Base-by-base conservation (phyloP, 345 rosid genomes). In the Microcos paniculata region DNA sequence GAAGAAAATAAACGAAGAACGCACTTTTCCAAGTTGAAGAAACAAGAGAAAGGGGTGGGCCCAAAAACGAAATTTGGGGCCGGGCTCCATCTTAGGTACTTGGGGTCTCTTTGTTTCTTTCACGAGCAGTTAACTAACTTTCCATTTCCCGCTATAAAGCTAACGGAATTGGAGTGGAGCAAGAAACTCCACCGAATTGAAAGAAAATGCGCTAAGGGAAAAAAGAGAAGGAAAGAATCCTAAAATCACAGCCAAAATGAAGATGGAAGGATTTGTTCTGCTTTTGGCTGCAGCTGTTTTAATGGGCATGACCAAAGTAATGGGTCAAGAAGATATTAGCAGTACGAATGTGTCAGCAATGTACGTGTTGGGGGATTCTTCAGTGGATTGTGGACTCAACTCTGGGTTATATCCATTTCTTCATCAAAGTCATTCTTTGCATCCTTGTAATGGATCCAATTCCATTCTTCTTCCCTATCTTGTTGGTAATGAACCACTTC, bases 371-470 rank as follows among this genome's bases (percentile, higher is more conserved):
- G 94, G 94, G 1, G 94, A 90, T 75, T 90, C 94, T 66, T 88
- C 92, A 0, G 92, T 90, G 48, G 91, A 90, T 72, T 90, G 92
- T 61, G 92, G 92, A 49, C 84, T 80, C 28, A 90, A 88, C 80
- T 77, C 81, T 18, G 85, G 85, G 31, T 82, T 88, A 40, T 87
- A 90, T 74, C 85, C 92, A 45, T 55, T 83, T 10, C 76, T 88
- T 70, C 94, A 87, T 59, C 69, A 73, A 42, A 77, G 83, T 45
- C 83, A 86, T 21, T 88, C 94, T 48, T 78, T 90, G 78, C 70
- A 80, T 62, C 94, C 94, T 21, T 90, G 94, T 64, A 74, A 85
- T 38, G 90, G 86, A 0, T 75, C 90, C 66, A 84, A 84, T 67
- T 57, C 80, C 5, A 65, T 80, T 66, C 91, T 90, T 66, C 83